These are phyloP conservation scores for Plasmopara muralis DNA, from an alignment of 352 stramenopile species.

Conservation along the genomic window DNA sequence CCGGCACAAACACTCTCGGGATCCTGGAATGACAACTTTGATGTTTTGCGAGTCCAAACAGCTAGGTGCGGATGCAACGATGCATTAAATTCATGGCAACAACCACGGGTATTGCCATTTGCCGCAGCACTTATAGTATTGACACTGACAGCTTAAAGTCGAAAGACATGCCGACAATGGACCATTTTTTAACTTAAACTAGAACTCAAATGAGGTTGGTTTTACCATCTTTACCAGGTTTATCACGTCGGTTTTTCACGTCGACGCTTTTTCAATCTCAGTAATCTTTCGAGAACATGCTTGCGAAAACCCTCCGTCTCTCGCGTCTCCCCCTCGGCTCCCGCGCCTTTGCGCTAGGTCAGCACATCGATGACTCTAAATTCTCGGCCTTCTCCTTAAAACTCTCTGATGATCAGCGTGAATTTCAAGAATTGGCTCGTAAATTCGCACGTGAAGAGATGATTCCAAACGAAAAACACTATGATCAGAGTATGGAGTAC, in stretches of 20 bases:
- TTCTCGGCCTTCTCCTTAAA: conserved; percentile 64
- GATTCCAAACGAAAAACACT: conserved; percentile 81
- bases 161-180: background rate
- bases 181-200: background rate
- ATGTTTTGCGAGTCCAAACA: conserved; percentile 39
- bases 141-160: background rate
- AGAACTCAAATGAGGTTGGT: background rate
- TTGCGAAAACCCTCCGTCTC: background rate
- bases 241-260: background rate
- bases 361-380: conserved; percentile 48
- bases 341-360: conserved; percentile 35
- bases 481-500: conserved; percentile 82
- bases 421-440: conserved; percentile 78
- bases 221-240: background rate
- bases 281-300: background rate
- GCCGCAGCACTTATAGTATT: no score
- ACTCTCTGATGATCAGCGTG: conserved; percentile 81
- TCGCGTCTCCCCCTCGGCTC: conserved; percentile 1
- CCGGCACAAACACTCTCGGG: conserved; percentile 42
- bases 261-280: background rate
- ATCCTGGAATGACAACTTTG: conserved; percentile 62
- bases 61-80: conserved; percentile 52
- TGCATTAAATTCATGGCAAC: background rate
- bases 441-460: conserved; percentile 89
- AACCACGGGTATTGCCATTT: conserved; percentile 1